Evolutionary conservation across 345 rosid genomes (phyloP), one percentile per base, ranked within the genome.

Genomic region (Kernera saxatilis): DNA sequence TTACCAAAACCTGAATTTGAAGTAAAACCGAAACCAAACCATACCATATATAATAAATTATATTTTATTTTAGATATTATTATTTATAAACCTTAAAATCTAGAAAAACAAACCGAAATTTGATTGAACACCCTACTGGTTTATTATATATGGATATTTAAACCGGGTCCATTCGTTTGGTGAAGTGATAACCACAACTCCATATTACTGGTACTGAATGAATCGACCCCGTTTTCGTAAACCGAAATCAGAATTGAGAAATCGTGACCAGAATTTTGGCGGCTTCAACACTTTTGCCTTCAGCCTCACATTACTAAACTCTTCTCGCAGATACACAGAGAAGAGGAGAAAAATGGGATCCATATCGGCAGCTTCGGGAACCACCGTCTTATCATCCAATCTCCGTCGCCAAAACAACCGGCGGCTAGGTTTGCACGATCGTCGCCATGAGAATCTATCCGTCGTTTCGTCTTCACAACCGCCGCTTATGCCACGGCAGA

Each of bases 231-330:
- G 54, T 50, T 50, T 50, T 2, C 0, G 3, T 19, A 43, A 68
- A 54, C 72, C 64, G 64, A 57, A 70, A 32, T 19, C 23, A 71
- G 6, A 49, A 60, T 29, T 8, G 62, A 10, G 50, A 21, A 57
- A 69, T 30, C 18, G 30, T 55, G 61, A 33, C 70, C 35, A n/a
- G n/a, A 11, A 64, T 62, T 79, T 81, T 79, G 84, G 90, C 85
- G 87, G 88, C 19, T 1, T 33, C 44, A 26, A n/a, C 64, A 2
- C 70, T 56, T 56, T 72, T 32, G 61, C 35, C 65, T 55, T 55
- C 66, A 71, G 63, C 83, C 83, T 70, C 82, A 75, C 75, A 63
- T 67, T 73, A n/a, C n/a, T n/a, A 2, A 15, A 70, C 11, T 66
- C 51, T 15, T 10, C 58, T 11, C 36, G 25, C 13, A 49, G 44